Evolutionary conservation across 139 green algal species (phyloP), one percentile per base, ranked within the genome.

Genomic region (Picochlorum sp.): DNA sequence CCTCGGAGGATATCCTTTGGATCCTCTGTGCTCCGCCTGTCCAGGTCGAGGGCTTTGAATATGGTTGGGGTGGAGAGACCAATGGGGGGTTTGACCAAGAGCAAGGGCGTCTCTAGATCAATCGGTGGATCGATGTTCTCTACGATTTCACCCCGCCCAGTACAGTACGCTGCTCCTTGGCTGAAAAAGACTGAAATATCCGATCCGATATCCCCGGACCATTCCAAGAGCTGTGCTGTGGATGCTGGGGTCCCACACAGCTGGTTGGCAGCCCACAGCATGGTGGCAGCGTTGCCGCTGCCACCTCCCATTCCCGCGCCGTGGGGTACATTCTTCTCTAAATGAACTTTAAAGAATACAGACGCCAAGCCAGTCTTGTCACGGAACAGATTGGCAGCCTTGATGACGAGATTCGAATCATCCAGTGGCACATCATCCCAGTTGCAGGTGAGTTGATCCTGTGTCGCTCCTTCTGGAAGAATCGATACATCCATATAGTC

Each of bases 101-200:
- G 81, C 63, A 99, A 70, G 8, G 83, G 87, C 3, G 83, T 96
- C 64, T 73, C 66, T 18, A 95, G 77, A 5, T 81, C 71, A 9
- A 98, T 63, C 0, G 92, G 89, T 1, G 89, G 83, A 4, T 62
- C 21, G 66, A 97, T 83, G 62, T 95, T 66, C 60, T 97, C 87
- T 24, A 99, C 94, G 9, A 99, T 81, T 68, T 98, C 90, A 6
- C 89, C 90, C 70, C 81, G 85, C 30, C 85, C 92, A 1, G 94
- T 98, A 81, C 90, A 97, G 82, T 98, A 99, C 15, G 94, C 91
- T 8, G 88, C 88, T 7, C 94, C 92, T 9, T 74, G 30, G 0
- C 72, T 86, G 80, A 99, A 99, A 72, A 98, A 99, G 13, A 98
- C 85, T 7, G 81, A 85, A 57, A 96, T 92, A 77, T 99, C 94